Evolutionary conservation across 1,139 yeast species (phyloP), one percentile per base, ranked within the genome.

Genomic region (Meyerozyma carpophila): DNA sequence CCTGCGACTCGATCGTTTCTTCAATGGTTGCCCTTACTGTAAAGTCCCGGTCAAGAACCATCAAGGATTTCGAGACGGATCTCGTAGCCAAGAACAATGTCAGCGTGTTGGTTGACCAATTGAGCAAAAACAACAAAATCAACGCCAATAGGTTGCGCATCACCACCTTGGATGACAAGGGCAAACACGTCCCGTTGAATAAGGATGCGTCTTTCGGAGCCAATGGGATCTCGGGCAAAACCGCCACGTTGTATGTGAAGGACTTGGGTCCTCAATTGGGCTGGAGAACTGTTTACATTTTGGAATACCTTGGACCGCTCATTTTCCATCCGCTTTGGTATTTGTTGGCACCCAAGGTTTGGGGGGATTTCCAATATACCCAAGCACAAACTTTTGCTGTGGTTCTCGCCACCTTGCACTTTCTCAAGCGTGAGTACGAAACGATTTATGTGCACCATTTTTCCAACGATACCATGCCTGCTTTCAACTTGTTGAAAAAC

Each of bases 201-300:
- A 40, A 56, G 10, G 55, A 57, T 42, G 62, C 64, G 44, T 57
- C 68, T 4, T 64, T 72, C 34, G 41, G 44, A 26, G 49, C 47
- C 32, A 62, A 65, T 47, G 71, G 73, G 8, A 48, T 68, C 44
- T 54, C 59, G 36, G 51, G 54, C 40, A 47, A 57, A 7, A 59
- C 61, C 41, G 68, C 73, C 38, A 59, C 62, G 9, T 66, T 76
- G 20, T 77, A 65, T 49, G 87, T 84, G 46, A 90, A 91, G 62
- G 98, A 91, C 57, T 74, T 93, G 50, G 98, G 98, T 18, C 94
- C 95, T 1, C 98, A 93, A 66, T 79, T 93, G 48, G 82, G 84
- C 3, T 93, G 98, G 97, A 77, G 87, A 65, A 77, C 91, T 6
- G 98, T 93, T 26, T 93, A 82, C 59, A 56, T 88, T 44, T 71